phyloP scores from a whole-genome alignment of 768 basidiomycete species.

The Lactifluus pinguis region DNA sequence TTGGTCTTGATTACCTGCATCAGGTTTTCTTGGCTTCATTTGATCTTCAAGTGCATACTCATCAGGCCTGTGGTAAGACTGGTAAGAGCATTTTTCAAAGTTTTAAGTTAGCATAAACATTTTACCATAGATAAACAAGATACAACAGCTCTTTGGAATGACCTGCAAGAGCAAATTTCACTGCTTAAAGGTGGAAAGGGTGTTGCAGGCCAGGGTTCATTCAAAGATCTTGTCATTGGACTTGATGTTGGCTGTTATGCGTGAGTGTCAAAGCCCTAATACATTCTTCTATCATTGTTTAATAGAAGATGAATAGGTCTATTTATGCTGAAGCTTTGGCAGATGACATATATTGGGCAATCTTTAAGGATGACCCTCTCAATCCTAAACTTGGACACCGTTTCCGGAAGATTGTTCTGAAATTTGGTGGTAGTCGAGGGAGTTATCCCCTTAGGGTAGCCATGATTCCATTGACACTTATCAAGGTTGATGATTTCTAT shows the following conservation, averaged over 20 bases:
- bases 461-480: too few relatives aligned
- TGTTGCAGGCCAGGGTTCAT: constrained; percentile 63
- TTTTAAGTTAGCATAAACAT: background rate
- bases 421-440: constrained; percentile 67
- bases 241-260: constrained; percentile 69
- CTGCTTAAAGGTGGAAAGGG: constrained; percentile 53
- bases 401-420: constrained; percentile 71
- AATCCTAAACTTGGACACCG: constrained; percentile 52
- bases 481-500: background rate
- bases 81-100: background rate
- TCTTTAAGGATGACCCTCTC: constrained; percentile 77
- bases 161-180: constrained; percentile 57
- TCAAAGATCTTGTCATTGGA: constrained; percentile 70
- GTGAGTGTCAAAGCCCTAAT: constrained; percentile 27
- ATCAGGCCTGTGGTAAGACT: constrained; percentile 36
- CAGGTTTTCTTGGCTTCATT: constrained; percentile 81
- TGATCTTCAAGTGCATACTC: constrained; percentile 67
- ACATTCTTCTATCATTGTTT: background rate
- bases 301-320: constrained; percentile 25
- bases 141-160: constrained; percentile 75
- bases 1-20: constrained; percentile 72
- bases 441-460: constrained; percentile 61
- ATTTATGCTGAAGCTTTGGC: constrained; percentile 65
- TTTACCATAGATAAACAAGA: constrained; percentile 43
- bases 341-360: constrained; percentile 53